Percentiles rank a stretch among this genome's conserved stretches.
Evolutionary conservation across 352 stramenopile genomes (phyloP).

Genomic region (Pelagophyceae sp.): DNA sequence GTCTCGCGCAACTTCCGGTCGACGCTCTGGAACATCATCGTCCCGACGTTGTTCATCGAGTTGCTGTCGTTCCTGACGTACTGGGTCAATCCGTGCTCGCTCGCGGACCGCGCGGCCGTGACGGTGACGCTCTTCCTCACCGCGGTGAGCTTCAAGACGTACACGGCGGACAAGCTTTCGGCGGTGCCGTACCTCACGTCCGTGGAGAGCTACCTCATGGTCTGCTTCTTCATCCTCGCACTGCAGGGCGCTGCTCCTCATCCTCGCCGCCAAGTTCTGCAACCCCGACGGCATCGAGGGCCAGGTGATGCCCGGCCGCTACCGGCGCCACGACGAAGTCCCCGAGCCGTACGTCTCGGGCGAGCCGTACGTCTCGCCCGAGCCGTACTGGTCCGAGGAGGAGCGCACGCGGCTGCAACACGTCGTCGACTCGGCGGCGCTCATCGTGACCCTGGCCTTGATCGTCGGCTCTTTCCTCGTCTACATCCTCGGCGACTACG

Average conservation of each 20-base stretch:
- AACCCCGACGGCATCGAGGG: not conserved
- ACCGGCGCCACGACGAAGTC: no score
- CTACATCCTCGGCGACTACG: not conserved
- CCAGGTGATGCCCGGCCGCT: not conserved
- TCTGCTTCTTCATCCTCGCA: conserved; percentile 23
- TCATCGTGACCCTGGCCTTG: not conserved
- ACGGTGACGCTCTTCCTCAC: conserved; percentile 54
- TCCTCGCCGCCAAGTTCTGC: not conserved
- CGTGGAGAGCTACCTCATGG: conserved; percentile 44
- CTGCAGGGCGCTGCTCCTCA: conserved; percentile 23
- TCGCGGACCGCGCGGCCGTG: conserved; percentile 48
- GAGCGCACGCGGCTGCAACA: not conserved
- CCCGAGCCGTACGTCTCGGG: not conserved
- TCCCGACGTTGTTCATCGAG: conserved; percentile 47
- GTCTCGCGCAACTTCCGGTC: conserved; percentile 46
- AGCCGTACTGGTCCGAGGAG: conserved; percentile 5
- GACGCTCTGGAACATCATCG: conserved; percentile 51
- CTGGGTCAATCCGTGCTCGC: conserved; percentile 44
- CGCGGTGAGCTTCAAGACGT: conserved; percentile 54
- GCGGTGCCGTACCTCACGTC: conserved; percentile 58
- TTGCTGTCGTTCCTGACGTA: conserved; percentile 53
- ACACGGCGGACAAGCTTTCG: conserved; percentile 43
- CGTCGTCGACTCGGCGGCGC: not conserved
- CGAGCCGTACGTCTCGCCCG: no score
- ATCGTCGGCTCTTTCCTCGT: not conserved